phyloP scores from a whole-genome alignment of 192 early-diverging fungal species.

The Coemansia sp. region DNA sequence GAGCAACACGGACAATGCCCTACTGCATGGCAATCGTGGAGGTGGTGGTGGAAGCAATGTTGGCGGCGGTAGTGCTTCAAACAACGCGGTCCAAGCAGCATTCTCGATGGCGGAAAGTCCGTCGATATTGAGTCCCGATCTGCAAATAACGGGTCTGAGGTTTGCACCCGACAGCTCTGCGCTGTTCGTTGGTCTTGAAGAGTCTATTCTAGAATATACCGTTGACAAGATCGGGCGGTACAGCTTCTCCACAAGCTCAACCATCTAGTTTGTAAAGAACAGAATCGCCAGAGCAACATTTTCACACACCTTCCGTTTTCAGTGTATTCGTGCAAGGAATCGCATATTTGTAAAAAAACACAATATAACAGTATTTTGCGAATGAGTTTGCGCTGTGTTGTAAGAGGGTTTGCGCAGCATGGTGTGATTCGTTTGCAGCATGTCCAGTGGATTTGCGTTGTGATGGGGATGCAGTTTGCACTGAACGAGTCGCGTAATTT shows the following conservation, averaged over 20 bases:
- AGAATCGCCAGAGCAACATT: background rate
- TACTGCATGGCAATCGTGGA: too few relatives aligned
- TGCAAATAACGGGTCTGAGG: constrained; percentile 82
- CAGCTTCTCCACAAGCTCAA: constrained; percentile 77
- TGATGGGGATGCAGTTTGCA: too few relatives aligned
- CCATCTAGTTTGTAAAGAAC: constrained; percentile 57
- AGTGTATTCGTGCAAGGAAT: too few relatives aligned
- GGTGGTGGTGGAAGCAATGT: too few relatives aligned
- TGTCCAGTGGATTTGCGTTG: too few relatives aligned
- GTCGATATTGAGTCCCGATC: constrained; percentile 45
- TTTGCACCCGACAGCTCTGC: constrained; percentile 81
- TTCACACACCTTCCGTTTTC: too few relatives aligned
- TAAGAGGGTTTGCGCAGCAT: too few relatives aligned
- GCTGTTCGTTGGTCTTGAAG: constrained; percentile 89
- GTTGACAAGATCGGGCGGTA: constrained; percentile 78
- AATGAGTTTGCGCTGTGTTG: too few relatives aligned
- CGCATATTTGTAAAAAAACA: background rate
- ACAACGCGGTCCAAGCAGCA: background rate
- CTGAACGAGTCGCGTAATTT: too few relatives aligned
- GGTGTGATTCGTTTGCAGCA: too few relatives aligned
- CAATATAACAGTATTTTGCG: background rate
- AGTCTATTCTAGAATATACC: constrained; percentile 76
- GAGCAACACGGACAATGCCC: constrained; percentile 27
- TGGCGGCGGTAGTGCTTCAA: constrained; percentile 25
- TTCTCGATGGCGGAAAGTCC: constrained; percentile 20